phyloP scores from a whole-genome alignment of 306 rosid genomes.

The Lupinus albus region DNA sequence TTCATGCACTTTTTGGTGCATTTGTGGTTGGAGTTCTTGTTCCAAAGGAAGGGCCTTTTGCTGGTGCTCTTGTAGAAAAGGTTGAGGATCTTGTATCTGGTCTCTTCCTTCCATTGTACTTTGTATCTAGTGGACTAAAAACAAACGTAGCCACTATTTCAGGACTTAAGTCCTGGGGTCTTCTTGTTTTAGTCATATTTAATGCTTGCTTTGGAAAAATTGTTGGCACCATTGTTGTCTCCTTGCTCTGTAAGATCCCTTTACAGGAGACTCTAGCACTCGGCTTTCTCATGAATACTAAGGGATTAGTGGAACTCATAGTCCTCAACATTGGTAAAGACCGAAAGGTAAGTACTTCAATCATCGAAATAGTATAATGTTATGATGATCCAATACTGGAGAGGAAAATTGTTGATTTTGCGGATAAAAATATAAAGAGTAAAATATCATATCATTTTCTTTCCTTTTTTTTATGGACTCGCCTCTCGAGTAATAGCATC shows the following conservation, averaged over 20 bases:
- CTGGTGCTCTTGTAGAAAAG: constrained; percentile 63
- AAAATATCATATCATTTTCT: too few relatives aligned
- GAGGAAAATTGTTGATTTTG: too few relatives aligned
- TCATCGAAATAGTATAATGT: not conserved
- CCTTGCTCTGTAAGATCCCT: constrained; percentile 53
- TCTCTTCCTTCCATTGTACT: constrained; percentile 66
- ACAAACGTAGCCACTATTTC: constrained; percentile 64
- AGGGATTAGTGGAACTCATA: constrained; percentile 75
- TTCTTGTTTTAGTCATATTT: constrained; percentile 55
- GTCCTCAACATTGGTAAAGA: constrained; percentile 83
- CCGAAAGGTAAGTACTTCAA: constrained; percentile 46
- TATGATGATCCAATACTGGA: too few relatives aligned
- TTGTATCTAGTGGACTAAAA: constrained; percentile 71
- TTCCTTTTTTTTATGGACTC: too few relatives aligned
- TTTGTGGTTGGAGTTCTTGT: constrained; percentile 65
- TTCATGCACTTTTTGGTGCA: constrained; percentile 78
- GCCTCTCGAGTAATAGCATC: too few relatives aligned
- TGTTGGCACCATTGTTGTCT: constrained; percentile 62
- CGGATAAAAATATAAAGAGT: too few relatives aligned
- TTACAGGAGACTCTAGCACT: constrained; percentile 59
- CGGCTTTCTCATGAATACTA: constrained; percentile 75
- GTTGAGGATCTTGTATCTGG: constrained; percentile 75
- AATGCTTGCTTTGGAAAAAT: constrained; percentile 75
- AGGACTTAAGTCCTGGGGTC: constrained; percentile 68
- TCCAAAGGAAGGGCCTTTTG: constrained; percentile 62